These are phyloP conservation scores for Cucumis variabilis DNA, from an alignment of 331 rosid genomes.

Conservation along the genomic window DNA sequence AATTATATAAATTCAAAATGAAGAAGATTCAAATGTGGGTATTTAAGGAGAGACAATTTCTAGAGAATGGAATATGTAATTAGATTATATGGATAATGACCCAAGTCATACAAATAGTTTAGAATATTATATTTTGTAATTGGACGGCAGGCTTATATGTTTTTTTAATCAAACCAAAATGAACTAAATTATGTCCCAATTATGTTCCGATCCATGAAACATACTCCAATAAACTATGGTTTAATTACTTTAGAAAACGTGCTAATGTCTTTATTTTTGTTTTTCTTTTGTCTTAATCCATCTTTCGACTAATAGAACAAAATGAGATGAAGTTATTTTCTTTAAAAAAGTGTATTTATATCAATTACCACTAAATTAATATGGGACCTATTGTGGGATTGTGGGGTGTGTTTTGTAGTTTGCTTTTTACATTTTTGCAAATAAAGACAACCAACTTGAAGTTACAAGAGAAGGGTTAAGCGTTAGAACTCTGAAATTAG, in stretches of 20 bases:
- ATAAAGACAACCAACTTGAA: background rate
- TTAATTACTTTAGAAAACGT: background rate
- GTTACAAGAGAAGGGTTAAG: background rate
- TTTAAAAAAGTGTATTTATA: too few species aligned
- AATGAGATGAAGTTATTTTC: too few species aligned
- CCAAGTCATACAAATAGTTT: background rate
- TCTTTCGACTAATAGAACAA: too few species aligned
- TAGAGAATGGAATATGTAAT: slow-evolving; percentile 6
- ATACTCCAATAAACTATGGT: background rate
- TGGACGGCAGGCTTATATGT: slow-evolving; percentile 4
- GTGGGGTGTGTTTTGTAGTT: too few species aligned
- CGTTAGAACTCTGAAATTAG: background rate
- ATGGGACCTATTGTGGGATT: too few species aligned
- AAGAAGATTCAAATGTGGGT: background rate
- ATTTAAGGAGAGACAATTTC: background rate
- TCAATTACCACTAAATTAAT: too few species aligned
- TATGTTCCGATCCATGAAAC: background rate
- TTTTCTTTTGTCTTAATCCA: too few species aligned
- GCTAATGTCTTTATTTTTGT: too few species aligned
- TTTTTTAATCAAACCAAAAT: background rate
- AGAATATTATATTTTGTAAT: background rate
- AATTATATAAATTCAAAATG: too few species aligned
- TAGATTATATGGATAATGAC: background rate
- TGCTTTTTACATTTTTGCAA: background rate
- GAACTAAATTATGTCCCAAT: background rate